A percentile compares a stretch with the other conserved stretches of the same genome.
Conservation (phyloP, 1,284 basidiomycete genomes). For the Irpex sp. region DNA sequence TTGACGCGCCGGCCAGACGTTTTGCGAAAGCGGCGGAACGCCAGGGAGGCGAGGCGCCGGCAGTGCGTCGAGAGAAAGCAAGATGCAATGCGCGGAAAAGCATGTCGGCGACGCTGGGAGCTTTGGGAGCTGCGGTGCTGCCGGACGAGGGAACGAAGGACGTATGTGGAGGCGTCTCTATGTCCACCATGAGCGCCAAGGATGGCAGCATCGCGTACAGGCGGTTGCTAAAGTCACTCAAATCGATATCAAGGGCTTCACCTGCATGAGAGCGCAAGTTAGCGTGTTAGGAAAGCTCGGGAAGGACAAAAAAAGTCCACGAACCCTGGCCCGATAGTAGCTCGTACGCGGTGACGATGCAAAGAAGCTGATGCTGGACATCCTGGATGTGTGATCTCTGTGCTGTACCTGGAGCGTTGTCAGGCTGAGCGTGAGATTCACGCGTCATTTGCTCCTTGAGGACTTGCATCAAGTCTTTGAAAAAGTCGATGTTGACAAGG, state of each 20-base stretch:
- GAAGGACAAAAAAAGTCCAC: slow-evolving; percentile 23
- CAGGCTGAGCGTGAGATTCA: slow-evolving; percentile 30
- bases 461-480: slow-evolving; percentile 90
- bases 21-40: slow-evolving; percentile 91
- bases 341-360: slow-evolving; percentile 95
- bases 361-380: slow-evolving; percentile 71
- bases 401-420: slow-evolving; percentile 33
- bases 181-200: slow-evolving; percentile 49
- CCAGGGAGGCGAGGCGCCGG: slow-evolving; percentile 62
- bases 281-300: slow-evolving; percentile 2
- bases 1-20: slow-evolving; percentile 74
- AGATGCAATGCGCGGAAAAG: slow-evolving; percentile 84
- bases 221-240: slow-evolving; percentile 83
- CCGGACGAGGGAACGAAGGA: slow-evolving; percentile 20
- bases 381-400: slow-evolving; percentile 18
- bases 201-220: slow-evolving; percentile 71
- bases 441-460: slow-evolving; percentile 75
- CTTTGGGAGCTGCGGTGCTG: slow-evolving; percentile 18
- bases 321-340: slow-evolving; percentile 90
- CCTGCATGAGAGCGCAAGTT: slow-evolving; percentile 40
- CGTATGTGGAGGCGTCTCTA: slow-evolving; percentile 37
- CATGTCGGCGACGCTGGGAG: slow-evolving; percentile 58
- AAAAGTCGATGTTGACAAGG: slow-evolving; percentile 98
- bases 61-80: slow-evolving; percentile 69
- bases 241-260: slow-evolving; percentile 94